Base-by-base conservation (phyloP, 2,329 filamentous ascomycete genomes). In the Colletotrichum liriopes region DNA sequence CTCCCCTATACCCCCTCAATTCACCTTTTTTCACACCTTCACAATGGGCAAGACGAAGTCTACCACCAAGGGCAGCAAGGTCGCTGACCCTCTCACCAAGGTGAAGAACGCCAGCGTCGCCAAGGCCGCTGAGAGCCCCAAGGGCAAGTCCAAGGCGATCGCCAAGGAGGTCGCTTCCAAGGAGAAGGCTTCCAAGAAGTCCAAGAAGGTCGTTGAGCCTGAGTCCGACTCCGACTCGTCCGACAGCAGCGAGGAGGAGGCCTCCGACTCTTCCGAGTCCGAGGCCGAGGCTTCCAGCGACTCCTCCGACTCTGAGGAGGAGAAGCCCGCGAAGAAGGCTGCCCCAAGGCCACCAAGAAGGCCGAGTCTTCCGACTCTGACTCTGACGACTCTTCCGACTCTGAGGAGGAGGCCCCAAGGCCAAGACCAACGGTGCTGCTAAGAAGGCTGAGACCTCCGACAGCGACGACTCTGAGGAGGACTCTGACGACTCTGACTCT, bases 81-180 rank as follows among this genome's bases (percentile, higher is more conserved):
- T 87, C 76, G 82, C 84, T 78, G 86, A 87, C 79, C 80, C 84
- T 73, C 79, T 86, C 77, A 82, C 84, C 78, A 80, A 84, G 77
- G 90, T 91, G 83, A 94, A 93, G 87, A 87, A 87, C 77, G 91
- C 87, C 76, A 89, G 89, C 75, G 87, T 93, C 78, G 89, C 88
- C 84, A 95, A 94, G 87, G 81, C 91, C 65, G 86, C 89, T 73
- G 87, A 92, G 81, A 88, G 88, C 75, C 83, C 90, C 79, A 92
- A 91, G 84, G 84, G 87, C 73, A 93, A 93, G 86, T 88, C 90
- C 77, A 93, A 93, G 87, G 86, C 91, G 75, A 80, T 89, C 69
- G 90, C 90, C 77, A 93, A 93, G 87, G 85, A 87, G 72, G 79
- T 84, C 56, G 84, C 88, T 71, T 81, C 85, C 41, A 82, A 82